Base-by-base conservation (phyloP, 768 basidiomycete species). In the Xerocomellus amylosporus region DNA sequence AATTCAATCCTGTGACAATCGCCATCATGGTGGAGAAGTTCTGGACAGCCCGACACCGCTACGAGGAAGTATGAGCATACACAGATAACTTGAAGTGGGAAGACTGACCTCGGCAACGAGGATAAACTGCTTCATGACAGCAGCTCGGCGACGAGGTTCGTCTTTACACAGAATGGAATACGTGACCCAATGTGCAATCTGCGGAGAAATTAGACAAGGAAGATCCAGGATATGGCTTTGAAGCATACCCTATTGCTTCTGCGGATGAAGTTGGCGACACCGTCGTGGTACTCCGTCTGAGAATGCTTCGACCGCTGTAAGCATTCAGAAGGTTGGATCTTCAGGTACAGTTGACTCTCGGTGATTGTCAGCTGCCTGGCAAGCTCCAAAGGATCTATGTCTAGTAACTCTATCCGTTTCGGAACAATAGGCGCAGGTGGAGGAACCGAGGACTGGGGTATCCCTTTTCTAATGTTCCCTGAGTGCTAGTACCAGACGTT, bases 11-110 rank as follows among this genome's bases (percentile, higher is more conserved):
- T 3, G 86, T 86, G 40, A 86, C 77, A 41, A 88, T 76, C 28
- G 84, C 85, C 40, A 83, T 81, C 77, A 88, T 81, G 8, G 81
- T 81, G 24, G 85, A 84, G 59, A 82, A 87, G 67, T 88, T 88
- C 65, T 85, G 81, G 46, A 87, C 68, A 4, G 65, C 46, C n/a
- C 80, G 79, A 62, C 86, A 85, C 15, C 81, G 79, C 86, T 87
- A 62, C 49, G 34, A 49, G 30, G 20, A 9, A 44, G 22, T 6
- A 28, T 64, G 20, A 58, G 53, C 13, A 59, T 51, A 22, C 8
- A 10, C 24, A 40, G 15, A 38, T 19, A 14, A n/a, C 6, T 7
- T 14, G n/a, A 22, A n/a, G 7, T 34, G 8, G 15, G 41, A 19
- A 14, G 3, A 66, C 81, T 67, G 42, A 86, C 85, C 53, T 86